Conservation (phyloP, 2,329 filamentous ascomycete genomes). For the Madurella mycetomatis region DNA sequence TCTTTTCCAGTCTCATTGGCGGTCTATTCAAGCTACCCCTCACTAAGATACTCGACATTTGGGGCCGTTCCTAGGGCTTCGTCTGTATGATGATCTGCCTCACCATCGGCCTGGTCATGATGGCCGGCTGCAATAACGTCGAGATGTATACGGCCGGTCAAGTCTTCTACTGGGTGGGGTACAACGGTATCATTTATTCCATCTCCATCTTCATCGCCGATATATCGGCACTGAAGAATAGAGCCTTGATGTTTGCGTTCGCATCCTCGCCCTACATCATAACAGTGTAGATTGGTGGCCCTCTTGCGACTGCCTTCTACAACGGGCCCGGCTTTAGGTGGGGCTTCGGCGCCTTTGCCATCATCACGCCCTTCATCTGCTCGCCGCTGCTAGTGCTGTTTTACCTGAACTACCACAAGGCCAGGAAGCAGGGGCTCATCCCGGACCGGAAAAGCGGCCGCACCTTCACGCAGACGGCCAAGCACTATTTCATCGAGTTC, state of each 20-base stretch:
- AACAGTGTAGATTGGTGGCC: slow-evolving; percentile 60
- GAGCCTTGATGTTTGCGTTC: slow-evolving; percentile 60
- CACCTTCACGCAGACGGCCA: slow-evolving; percentile 43
- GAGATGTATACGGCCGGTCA: slow-evolving; percentile 59
- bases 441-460: slow-evolving; percentile 56
- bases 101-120: slow-evolving; percentile 55
- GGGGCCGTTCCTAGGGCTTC: slow-evolving; percentile 62
- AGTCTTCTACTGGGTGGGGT: slow-evolving; percentile 51
- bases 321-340: slow-evolving; percentile 57
- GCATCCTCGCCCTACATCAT: slow-evolving; percentile 62
- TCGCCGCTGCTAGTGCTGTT: slow-evolving; percentile 54
- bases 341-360: slow-evolving; percentile 63
- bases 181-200: slow-evolving; percentile 39
- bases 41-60: slow-evolving; percentile 64
- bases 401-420: slow-evolving; percentile 53
- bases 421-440: slow-evolving; percentile 51
- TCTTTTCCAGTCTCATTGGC: slow-evolving; percentile 51
- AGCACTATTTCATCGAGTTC: slow-evolving; percentile 57
- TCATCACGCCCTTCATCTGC: slow-evolving; percentile 57
- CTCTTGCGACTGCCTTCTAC: slow-evolving; percentile 50
- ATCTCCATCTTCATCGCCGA: slow-evolving; percentile 61
- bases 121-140: slow-evolving; percentile 59
- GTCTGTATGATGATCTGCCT: slow-evolving; percentile 48
- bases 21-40: slow-evolving; percentile 62
- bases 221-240: slow-evolving; percentile 60